These are phyloP conservation scores for Flaveria brownii DNA, from an alignment of 129 eudicot genomes.

Conservation along the genomic window DNA sequence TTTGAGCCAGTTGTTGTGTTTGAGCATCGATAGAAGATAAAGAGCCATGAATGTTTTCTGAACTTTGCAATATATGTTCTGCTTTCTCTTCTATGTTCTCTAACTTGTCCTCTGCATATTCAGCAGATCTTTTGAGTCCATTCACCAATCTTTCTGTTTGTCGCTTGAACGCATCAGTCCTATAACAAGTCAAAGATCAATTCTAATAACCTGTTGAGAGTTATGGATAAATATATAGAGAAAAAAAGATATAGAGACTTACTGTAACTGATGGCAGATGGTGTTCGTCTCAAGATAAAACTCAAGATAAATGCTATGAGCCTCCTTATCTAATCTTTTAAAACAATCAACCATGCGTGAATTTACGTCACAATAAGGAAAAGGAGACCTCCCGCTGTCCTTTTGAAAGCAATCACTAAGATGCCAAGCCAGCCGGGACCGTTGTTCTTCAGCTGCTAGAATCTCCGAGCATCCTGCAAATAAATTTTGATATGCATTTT, in stretches of 20 bases:
- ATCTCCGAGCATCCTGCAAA: conserved; percentile 5
- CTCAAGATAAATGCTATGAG: conserved; percentile 14
- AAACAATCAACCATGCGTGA: conserved; percentile 15
- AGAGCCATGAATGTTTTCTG: conserved; percentile 55
- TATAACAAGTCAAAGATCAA: conserved; percentile 22
- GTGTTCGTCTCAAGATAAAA: conserved; percentile 4
- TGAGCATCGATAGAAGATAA: conserved; percentile 49
- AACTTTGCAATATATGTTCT: conserved; percentile 44
- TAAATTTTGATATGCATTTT: conserved; percentile 13
- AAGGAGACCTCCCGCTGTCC: conserved; percentile 16
- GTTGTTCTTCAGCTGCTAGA: conserved; percentile 14
- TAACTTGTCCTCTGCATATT: conserved; percentile 59
- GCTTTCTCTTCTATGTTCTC: conserved; percentile 58
- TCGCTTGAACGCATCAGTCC: conserved; percentile 71
- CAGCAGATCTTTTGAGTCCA: conserved; percentile 63
- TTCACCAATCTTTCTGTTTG: conserved; percentile 75
- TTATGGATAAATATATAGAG: not conserved
- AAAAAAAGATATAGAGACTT: not conserved
- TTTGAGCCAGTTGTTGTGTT: conserved; percentile 53
- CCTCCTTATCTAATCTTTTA: not conserved
- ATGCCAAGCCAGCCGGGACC: conserved; percentile 11
- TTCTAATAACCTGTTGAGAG: not conserved
- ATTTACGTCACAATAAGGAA: conserved; percentile 18
- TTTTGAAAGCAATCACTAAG: conserved; percentile 9
- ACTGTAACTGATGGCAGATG: conserved; percentile 20